Percentiles rank a stretch among this genome's conserved stretches.
Conservation (phyloP, 2,329 filamentous ascomycete species). For the Anthostomella pinea region DNA sequence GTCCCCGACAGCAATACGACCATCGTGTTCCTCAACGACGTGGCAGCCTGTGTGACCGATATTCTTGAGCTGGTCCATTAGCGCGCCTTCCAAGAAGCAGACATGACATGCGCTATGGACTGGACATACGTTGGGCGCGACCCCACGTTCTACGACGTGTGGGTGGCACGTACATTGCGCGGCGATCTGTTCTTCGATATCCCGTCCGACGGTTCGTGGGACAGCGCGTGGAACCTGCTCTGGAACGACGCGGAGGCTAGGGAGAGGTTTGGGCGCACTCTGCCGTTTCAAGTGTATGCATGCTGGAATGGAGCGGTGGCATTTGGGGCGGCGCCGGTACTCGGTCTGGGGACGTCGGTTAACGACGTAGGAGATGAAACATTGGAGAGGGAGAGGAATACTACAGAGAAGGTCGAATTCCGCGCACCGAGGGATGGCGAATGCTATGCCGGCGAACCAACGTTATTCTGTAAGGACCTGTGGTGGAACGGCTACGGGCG, state of each 20-base stretch:
- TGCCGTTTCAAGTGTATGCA: conserved; percentile 58
- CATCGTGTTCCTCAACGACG: conserved; percentile 53
- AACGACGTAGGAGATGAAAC: not conserved
- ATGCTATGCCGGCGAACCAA: conserved; percentile 54
- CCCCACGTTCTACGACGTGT: conserved; percentile 56
- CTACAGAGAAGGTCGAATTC: conserved; percentile 40
- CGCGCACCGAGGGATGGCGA: conserved; percentile 40
- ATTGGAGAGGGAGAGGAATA: conserved; percentile 18
- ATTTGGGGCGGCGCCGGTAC: conserved; percentile 46
- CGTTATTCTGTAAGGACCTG: conserved; percentile 56
- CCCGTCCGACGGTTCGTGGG: conserved; percentile 47
- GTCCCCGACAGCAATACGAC: conserved; percentile 38
- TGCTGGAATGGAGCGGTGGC: conserved; percentile 59
- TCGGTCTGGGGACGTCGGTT: conserved; percentile 23
- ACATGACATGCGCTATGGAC: conserved; percentile 59
- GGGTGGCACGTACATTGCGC: conserved; percentile 41
- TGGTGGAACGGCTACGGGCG: conserved; percentile 48
- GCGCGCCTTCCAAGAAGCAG: conserved; percentile 41
- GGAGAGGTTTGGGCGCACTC: conserved; percentile 30
- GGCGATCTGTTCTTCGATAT: conserved; percentile 57
- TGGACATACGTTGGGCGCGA: conserved; percentile 43
- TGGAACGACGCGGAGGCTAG: conserved; percentile 43
- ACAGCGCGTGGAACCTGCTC: conserved; percentile 49
- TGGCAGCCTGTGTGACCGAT: conserved; percentile 52
- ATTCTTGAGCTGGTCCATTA: conserved; percentile 56